These are phyloP conservation scores for Phytophthora palmivora DNA, from an alignment of 352 stramenopile species.

Conservation along the genomic window DNA sequence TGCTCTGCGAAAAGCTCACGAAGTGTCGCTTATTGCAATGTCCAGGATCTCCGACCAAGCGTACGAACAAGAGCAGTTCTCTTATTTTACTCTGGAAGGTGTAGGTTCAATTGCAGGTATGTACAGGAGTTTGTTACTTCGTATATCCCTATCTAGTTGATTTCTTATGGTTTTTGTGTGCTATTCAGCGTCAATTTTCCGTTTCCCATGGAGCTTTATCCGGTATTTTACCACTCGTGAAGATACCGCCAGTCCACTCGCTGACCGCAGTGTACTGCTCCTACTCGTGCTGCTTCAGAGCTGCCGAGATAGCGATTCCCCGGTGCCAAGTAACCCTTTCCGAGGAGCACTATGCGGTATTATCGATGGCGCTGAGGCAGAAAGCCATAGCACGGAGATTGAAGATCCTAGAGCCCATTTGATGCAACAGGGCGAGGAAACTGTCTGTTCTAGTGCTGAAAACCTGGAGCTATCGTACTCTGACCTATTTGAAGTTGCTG, in stretches of 20 bases:
- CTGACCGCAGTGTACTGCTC: constrained; percentile 73
- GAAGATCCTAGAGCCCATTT: constrained; percentile 31
- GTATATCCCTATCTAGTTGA: not conserved
- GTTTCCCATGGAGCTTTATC: constrained; percentile 68
- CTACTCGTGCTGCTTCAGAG: constrained; percentile 76
- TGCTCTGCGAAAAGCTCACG: constrained; percentile 48
- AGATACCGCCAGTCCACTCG: constrained; percentile 58
- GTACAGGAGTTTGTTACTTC: constrained; percentile 13
- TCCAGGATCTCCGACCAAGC: constrained; percentile 51
- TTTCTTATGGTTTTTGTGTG: constrained; percentile 8
- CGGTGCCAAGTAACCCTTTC: constrained; percentile 63
- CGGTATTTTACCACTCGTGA: constrained; percentile 72
- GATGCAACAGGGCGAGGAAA: constrained; percentile 18
- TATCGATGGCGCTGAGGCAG: constrained; percentile 28
- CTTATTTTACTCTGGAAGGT: constrained; percentile 74
- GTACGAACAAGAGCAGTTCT: constrained; percentile 67
- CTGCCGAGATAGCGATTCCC: constrained; percentile 59
- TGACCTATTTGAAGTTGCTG: constrained; percentile 60
- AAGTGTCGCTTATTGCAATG: constrained; percentile 71
- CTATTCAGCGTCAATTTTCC: constrained; percentile 62
- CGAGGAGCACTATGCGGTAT: constrained; percentile 59
- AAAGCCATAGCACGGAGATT: constrained; percentile 41
- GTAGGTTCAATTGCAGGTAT: constrained; percentile 67
- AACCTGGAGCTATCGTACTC: constrained; percentile 55
- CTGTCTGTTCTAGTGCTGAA: constrained; percentile 9